These are phyloP conservation scores for Phragmites australis DNA, from an alignment of 176 grass and related monocot species.

Conservation along the genomic window DNA sequence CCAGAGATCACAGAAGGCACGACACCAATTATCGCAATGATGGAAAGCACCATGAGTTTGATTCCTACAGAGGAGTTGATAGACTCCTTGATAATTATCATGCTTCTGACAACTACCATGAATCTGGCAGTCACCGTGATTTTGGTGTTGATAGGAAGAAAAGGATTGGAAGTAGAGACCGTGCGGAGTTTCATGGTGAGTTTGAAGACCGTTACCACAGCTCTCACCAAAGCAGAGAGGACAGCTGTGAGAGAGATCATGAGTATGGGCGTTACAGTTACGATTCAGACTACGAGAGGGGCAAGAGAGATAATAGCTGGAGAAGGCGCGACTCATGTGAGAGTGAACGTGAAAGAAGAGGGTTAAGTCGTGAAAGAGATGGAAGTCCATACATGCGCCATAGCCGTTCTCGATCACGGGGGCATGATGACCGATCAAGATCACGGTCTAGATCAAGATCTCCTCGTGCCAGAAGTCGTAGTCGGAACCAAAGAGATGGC, in stretches of 20 bases:
- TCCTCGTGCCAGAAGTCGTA: constrained; percentile 60
- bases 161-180: constrained; percentile 77
- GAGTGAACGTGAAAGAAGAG: constrained; percentile 60
- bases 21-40: constrained; percentile 45
- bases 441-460: constrained; percentile 83
- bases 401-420: constrained; percentile 59
- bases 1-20: constrained; percentile 75
- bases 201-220: constrained; percentile 52
- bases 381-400: constrained; percentile 59
- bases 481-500: constrained; percentile 60
- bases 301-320: constrained; percentile 69
- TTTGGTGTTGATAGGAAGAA: constrained; percentile 81
- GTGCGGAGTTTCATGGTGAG: constrained; percentile 49
- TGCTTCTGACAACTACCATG: constrained; percentile 59
- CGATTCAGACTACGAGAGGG: constrained; percentile 73
- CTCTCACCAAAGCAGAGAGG: constrained; percentile 64
- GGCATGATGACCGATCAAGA: constrained; percentile 56
- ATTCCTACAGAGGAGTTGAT: constrained; percentile 54
- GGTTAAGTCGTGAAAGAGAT: constrained; percentile 68
- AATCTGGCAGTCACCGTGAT: constrained; percentile 62
- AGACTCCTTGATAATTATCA: constrained; percentile 55
- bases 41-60: constrained; percentile 54
- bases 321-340: constrained; percentile 62
- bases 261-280: constrained; percentile 56
- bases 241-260: constrained; percentile 68